Evolutionary conservation across 2,329 filamentous ascomycete species (phyloP).

Genomic region (Fusarium piperis): DNA sequence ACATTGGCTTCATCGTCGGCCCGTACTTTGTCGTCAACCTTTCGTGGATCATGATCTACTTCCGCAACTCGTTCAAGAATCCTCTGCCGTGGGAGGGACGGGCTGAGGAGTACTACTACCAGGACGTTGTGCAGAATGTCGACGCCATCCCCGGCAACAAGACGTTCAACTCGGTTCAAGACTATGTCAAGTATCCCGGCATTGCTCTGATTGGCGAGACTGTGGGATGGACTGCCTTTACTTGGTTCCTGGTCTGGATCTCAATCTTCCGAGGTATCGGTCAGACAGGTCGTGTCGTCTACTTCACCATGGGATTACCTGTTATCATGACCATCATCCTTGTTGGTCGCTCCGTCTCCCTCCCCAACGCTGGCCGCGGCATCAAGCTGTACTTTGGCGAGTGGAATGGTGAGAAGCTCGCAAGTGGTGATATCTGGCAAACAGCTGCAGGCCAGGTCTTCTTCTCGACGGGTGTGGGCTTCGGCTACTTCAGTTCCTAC

Average conservation of each 20-base stretch:
- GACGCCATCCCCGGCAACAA: slow-evolving; percentile 53
- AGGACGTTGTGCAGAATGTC: slow-evolving; percentile 59
- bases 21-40: slow-evolving; percentile 67
- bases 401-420: slow-evolving; percentile 61
- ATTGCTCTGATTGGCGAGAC: slow-evolving; percentile 62
- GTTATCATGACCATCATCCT: slow-evolving; percentile 66
- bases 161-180: slow-evolving; percentile 50
- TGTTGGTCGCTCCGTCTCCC: slow-evolving; percentile 62
- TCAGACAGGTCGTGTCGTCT: slow-evolving; percentile 66
- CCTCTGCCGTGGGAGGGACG: slow-evolving; percentile 64
- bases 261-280: slow-evolving; percentile 69
- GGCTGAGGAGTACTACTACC: slow-evolving; percentile 62
- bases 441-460: slow-evolving; percentile 69
- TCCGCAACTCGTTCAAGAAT: slow-evolving; percentile 63
- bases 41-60: slow-evolving; percentile 69
- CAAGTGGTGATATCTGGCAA: slow-evolving; percentile 64
- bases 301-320: slow-evolving; percentile 70
- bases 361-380: slow-evolving; percentile 63
- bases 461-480: slow-evolving; percentile 67
- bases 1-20: slow-evolving; percentile 64
- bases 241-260: slow-evolving; percentile 68
- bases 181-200: slow-evolving; percentile 59
- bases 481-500: slow-evolving; percentile 68
- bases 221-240: slow-evolving; percentile 66
- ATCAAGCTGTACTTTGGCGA: slow-evolving; percentile 58